Evolutionary conservation across 202 grass and related monocot genomes (phyloP), one percentile per base, ranked within the genome.

Genomic region (Digitaria exilis): DNA sequence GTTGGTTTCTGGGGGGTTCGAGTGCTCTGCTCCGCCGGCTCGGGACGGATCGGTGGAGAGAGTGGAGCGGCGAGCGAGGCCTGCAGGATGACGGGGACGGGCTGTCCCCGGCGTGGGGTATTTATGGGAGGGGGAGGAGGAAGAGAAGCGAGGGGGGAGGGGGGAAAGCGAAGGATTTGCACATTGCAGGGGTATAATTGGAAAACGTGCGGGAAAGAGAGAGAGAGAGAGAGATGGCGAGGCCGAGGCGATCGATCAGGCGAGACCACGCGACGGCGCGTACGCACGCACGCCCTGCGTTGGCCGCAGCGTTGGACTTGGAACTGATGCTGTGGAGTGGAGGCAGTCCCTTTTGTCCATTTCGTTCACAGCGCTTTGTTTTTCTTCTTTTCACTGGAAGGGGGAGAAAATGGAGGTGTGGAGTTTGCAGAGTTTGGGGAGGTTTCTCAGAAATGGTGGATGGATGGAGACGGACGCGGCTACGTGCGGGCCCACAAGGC

Each of bases 61-160:
- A 32, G 11, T 71, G 24, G n/a, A 69, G 66, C 13, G 25, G 44
- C 26, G 29, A 69, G 66, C 13, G 25, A 26, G 25, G 18, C 22
- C n/a, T n/a, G n/a, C 18, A 55, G 45, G 71, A n/a, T 13, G 64
- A 55, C 64, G 48, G 64, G 7, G 21, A 57, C 35, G 78, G 24
- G 80, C 18, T 41, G 29, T 28, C 44, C 26, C 51, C 70, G 86
- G 62, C 69, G 69, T 0, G 87, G 71, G 71, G 54, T 70, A 84
- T 69, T 77, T 84, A 68, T 64, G 75, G 24, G 15, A 9, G 7
- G 7, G 1, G 25, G 44, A 46, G 49, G 16, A 7, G 52, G 8
- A 2, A 7, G 1, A 1, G 18, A 1, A 2, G 5, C 1, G 18
- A 9, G 8, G 4, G 54, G n/a, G 7, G 10, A 24, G 8, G 58